These are phyloP conservation scores for Colletotrichum zoysiae DNA, from an alignment of 2,329 filamentous ascomycete genomes.

Conservation along the genomic window DNA sequence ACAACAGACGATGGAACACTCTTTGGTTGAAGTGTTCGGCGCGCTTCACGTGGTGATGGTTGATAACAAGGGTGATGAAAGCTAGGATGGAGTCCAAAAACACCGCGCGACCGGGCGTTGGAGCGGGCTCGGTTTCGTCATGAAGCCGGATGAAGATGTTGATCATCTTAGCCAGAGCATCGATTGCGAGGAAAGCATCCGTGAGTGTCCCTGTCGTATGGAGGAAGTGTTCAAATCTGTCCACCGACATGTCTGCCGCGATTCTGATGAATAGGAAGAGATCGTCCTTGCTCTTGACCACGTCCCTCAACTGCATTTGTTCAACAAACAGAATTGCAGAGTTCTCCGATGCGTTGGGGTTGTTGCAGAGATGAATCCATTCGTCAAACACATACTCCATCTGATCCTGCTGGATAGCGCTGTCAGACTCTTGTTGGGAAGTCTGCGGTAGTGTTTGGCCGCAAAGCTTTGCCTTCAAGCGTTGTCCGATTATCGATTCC, in stretches of 20 bases:
- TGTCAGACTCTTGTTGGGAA: conserved; percentile 9
- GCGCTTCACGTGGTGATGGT: conserved; percentile 84
- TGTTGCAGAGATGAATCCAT: conserved; percentile 87
- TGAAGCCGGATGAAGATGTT: conserved; percentile 81
- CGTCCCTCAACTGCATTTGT: conserved; percentile 81
- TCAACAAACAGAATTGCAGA: conserved; percentile 81
- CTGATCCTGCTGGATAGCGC: conserved; percentile 74
- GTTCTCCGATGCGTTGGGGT: conserved; percentile 80
- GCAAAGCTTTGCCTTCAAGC: conserved; percentile 75
- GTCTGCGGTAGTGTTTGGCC: conserved; percentile 64
- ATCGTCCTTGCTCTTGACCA: conserved; percentile 81
- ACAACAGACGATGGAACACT: conserved; percentile 92
- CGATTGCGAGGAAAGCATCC: conserved; percentile 73
- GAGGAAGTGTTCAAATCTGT: conserved; percentile 79
- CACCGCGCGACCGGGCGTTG: conserved; percentile 72
- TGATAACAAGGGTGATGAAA: conserved; percentile 83
- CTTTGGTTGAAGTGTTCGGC: conserved; percentile 88
- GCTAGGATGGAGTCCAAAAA: conserved; percentile 84
- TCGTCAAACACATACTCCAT: conserved; percentile 97
- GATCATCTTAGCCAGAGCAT: conserved; percentile 86
- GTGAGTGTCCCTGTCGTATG: conserved; percentile 70
- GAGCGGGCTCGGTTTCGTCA: conserved; percentile 68
- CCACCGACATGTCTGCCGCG: conserved; percentile 83
- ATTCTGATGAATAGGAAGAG: conserved; percentile 83
- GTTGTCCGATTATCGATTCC: conserved; percentile 71